Conservation (phyloP, 2,329 filamentous ascomycete genomes). For the Sporothrix pallida region DNA sequence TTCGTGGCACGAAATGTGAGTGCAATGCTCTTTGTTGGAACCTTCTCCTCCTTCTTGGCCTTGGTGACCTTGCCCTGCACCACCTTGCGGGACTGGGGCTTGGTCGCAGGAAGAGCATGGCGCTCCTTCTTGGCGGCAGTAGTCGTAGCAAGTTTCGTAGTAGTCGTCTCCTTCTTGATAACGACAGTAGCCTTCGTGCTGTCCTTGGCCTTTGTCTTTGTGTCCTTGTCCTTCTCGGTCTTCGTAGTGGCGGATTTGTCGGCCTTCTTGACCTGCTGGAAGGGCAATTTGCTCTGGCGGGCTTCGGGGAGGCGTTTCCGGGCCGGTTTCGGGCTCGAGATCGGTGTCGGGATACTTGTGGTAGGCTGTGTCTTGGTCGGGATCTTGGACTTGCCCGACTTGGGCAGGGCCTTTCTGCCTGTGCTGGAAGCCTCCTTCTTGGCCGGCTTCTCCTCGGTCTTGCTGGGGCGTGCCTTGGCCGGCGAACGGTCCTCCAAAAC, state of each 20-base stretch:
- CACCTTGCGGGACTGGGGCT: constrained; percentile 42
- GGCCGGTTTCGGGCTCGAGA: constrained; percentile 59
- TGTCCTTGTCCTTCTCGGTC: constrained; percentile 6
- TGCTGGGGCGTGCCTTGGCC: constrained; percentile 6
- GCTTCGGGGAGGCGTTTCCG: constrained; percentile 47
- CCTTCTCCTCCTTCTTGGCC: constrained; percentile 43
- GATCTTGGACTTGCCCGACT: constrained; percentile 22
- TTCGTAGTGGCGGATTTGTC: neutral
- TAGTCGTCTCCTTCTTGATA: neutral
- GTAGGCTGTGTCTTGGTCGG: constrained; percentile 43
- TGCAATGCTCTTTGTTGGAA: constrained; percentile 41
- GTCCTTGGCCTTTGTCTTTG: constrained; percentile 12
- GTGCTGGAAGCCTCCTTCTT: neutral
- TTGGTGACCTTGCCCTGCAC: constrained; percentile 47
- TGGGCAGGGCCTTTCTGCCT: neutral
- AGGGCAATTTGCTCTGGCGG: constrained; percentile 60
- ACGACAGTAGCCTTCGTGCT: neutral
- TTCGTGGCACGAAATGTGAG: constrained; percentile 55
- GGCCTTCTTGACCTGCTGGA: constrained; percentile 42
- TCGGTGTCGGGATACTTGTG: constrained; percentile 61
- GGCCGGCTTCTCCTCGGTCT: constrained; percentile 37
- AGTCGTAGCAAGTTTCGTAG: constrained; percentile 32
- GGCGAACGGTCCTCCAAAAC: constrained; percentile 47
- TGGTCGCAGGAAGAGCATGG: neutral
- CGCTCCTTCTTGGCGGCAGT: constrained; percentile 30